A percentile compares a stretch with the other conserved stretches of the same genome.
phyloP scores from a whole-genome alignment of 2,329 filamentous ascomycete genomes.

The Emmonsia crescens region DNA sequence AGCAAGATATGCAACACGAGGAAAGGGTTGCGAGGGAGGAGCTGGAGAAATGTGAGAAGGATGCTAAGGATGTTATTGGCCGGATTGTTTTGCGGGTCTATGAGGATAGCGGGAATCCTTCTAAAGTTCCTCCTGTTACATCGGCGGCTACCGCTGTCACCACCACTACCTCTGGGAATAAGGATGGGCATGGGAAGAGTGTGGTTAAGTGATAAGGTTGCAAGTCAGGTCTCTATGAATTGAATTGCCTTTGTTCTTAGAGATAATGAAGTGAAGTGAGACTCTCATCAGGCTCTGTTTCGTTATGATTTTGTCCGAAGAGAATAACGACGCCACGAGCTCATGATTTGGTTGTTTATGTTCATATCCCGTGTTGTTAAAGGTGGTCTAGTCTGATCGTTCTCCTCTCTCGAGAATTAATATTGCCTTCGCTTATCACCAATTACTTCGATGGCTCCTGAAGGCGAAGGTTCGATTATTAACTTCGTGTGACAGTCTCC shows the following conservation, averaged over 20 bases:
- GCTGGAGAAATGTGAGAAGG: conserved; percentile 29
- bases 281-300: neutral
- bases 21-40: conserved; percentile 30
- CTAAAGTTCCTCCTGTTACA: conserved; percentile 5
- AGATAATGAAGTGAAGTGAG: neutral
- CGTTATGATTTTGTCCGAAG: neutral
- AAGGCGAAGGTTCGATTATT: neutral
- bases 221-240: neutral
- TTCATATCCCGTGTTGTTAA: neutral
- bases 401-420: neutral
- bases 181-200: conserved; percentile 4
- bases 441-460: neutral
- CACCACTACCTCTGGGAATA: neutral
- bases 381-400: neutral
- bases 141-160: neutral
- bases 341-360: neutral
- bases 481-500: neutral
- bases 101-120: conserved; percentile 20
- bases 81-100: conserved; percentile 33
- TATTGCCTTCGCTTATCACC: neutral
- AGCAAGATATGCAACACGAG: conserved; percentile 36
- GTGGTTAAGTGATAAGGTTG: neutral
- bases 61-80: conserved; percentile 33
- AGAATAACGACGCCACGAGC: neutral
- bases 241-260: neutral